Evolutionary conservation across 352 stramenopile species (phyloP).

Genomic region (Pythium dissimile): DNA sequence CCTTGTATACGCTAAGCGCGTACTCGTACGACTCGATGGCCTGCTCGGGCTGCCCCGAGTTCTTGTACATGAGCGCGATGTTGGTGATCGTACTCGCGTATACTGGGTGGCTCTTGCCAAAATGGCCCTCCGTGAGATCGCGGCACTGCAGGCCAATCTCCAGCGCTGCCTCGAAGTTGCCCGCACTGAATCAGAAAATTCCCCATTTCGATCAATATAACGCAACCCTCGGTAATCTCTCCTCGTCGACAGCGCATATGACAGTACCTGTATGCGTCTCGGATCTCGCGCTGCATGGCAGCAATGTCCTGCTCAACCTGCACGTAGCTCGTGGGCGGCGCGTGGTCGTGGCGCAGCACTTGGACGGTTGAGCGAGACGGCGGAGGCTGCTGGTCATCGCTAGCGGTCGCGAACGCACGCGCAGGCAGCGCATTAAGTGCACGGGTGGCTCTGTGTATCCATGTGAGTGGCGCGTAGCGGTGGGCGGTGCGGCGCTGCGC

Average conservation of each 20-base stretch:
- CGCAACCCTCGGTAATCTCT: neutral
- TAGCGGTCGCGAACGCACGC: slow-evolving; percentile 12
- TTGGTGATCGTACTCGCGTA: slow-evolving; percentile 85
- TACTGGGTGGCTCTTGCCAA: slow-evolving; percentile 74
- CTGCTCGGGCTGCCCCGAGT: slow-evolving; percentile 67
- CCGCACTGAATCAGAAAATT: slow-evolving; percentile 39
- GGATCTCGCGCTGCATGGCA: slow-evolving; percentile 76
- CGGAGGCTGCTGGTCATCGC: slow-evolving; percentile 14
- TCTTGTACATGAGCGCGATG: slow-evolving; percentile 88
- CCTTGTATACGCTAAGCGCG: slow-evolving; percentile 78
- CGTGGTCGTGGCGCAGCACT: slow-evolving; percentile 64
- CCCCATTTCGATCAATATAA: neutral
- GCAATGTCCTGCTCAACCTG: slow-evolving; percentile 80
- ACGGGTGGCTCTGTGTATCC: neutral
- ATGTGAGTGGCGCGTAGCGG: neutral
- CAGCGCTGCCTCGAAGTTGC: slow-evolving; percentile 61
- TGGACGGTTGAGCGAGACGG: slow-evolving; percentile 33
- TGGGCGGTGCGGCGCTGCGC: neutral
- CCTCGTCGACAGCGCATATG: neutral
- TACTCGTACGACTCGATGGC: slow-evolving; percentile 80
- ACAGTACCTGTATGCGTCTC: slow-evolving; percentile 69
- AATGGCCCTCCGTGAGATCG: slow-evolving; percentile 67
- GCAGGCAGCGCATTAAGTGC: neutral
- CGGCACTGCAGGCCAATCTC: slow-evolving; percentile 66
- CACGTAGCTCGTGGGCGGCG: slow-evolving; percentile 52